Base-by-base conservation (phyloP, 2,329 filamentous ascomycete genomes). In the Penicillium sp. region DNA sequence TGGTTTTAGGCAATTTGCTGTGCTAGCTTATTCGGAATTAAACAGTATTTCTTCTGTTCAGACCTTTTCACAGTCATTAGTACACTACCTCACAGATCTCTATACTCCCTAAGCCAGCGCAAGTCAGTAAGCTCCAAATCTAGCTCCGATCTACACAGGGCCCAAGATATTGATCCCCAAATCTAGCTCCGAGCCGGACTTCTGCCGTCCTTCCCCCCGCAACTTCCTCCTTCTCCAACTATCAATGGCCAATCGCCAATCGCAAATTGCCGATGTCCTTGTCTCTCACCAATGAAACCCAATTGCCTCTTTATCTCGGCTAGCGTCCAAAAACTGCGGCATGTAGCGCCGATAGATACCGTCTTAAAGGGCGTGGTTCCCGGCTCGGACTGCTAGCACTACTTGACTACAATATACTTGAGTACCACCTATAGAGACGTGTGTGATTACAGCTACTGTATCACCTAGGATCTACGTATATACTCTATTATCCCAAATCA, bases 181-280 rank as follows among this genome's bases (percentile, higher is more conserved):
- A 50, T 45, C 8, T 55, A 7, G 33, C 33, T 16, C 33, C 33
- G 33, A 34, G 33, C 13, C 39, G 45, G 45, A 36, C 27, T 48
- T 23, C 8, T 43, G 19, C 41, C n/a, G 40, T 21, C 19, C 29
- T 29, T 29, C 13, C 23, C 23, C 40, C 40, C 53, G 38, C 51
- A 49, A 41, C 9, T 11, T 4, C 16, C 15, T 33, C 19, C 21
- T 36, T 51, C 39, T 51, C 49, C 31, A 43, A 34, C 29, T 59
- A 9, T 39, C 41, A 10, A 48, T 36, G 13, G 15, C 19, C 29
- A 48, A 48, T 31, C 3, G 21, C 45, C 48, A 52, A 55, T 36
- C 41, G 10, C 36, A 11, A 53, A 50, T 64, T 58, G 61, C 61
- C 63, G 61, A 63, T 51, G 56, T 27, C 33, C 57, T 61, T 57